Conservation (phyloP, 192 early-diverging fungal species). For the Backusella tarrabulga region DNA sequence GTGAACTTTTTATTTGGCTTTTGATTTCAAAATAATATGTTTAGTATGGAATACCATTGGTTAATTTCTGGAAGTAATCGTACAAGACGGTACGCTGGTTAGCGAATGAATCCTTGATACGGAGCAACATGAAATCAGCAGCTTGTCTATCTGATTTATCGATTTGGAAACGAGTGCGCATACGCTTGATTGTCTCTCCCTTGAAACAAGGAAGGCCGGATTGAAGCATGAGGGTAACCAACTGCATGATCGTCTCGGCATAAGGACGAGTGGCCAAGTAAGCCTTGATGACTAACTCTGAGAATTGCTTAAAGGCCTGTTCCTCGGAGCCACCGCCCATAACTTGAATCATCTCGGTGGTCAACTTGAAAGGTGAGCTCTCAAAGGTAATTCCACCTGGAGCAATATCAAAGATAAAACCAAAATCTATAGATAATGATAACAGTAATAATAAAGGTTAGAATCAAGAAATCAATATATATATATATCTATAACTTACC, state of each 20-base stretch:
- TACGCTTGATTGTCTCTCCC: constrained; percentile 87
- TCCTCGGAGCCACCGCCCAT: constrained; percentile 88
- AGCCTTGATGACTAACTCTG: constrained; percentile 85
- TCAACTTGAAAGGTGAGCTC: constrained; percentile 96
- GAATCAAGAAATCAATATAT: not conserved
- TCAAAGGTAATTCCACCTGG: constrained; percentile 97
- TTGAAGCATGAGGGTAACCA: constrained; percentile 91
- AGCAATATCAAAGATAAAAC: constrained; percentile 98
- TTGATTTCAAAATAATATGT: not conserved
- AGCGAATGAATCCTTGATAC: constrained; percentile 89
- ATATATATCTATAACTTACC: constrained; percentile 42
- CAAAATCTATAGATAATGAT: constrained; percentile 74
- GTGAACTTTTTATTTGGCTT: not conserved
- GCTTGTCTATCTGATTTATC: constrained; percentile 88
- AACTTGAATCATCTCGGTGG: constrained; percentile 94
- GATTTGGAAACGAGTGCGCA: constrained; percentile 85
- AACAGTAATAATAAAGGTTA: not conserved
- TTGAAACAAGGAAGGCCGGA: constrained; percentile 98
- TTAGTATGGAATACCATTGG: constrained; percentile 57
- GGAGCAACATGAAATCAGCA: constrained; percentile 92
- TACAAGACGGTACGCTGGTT: constrained; percentile 87
- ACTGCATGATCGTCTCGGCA: constrained; percentile 87
- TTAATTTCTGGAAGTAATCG: constrained; percentile 81
- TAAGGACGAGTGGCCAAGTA: constrained; percentile 91
- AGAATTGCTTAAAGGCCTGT: constrained; percentile 86